Conservation (phyloP, 177 flowering plant genomes). For the Vitis hybrid region DNA sequence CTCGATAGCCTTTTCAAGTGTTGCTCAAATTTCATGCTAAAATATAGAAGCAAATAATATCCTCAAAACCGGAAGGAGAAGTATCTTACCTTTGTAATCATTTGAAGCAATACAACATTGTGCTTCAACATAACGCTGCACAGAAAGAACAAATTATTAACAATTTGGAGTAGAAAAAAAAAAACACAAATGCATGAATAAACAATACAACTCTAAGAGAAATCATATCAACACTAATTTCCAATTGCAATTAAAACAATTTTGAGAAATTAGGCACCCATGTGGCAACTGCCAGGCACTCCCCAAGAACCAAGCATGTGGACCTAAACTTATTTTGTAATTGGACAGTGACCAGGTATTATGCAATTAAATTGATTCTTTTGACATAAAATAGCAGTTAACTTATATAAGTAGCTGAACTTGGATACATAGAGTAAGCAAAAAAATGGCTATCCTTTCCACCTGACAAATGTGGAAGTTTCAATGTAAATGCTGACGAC, state of each 20-base stretch:
- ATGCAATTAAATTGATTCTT: too few species aligned
- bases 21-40: not conserved
- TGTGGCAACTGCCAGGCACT: too few species aligned
- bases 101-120: constrained; percentile 90
- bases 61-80: not conserved
- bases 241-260: not conserved
- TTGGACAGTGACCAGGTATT: too few species aligned
- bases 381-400: too few species aligned
- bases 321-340: too few species aligned
- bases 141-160: constrained; percentile 13
- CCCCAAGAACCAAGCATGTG: too few species aligned
- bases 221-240: not conserved
- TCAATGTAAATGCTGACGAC: not conserved
- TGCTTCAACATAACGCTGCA: constrained; percentile 98
- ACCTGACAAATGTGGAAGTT: too few species aligned
- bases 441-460: too few species aligned
- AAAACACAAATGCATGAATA: not conserved
- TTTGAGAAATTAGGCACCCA: too few species aligned
- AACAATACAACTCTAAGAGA: not conserved
- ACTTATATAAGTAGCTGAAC: too few species aligned
- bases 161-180: not conserved
- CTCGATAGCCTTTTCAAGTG: too few species aligned
- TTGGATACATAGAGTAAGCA: too few species aligned
- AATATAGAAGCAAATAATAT: not conserved
- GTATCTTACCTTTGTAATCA: constrained; percentile 82